Evolutionary conservation across 129 eudicot genomes (phyloP).

Genomic region (Glebionis coronaria): DNA sequence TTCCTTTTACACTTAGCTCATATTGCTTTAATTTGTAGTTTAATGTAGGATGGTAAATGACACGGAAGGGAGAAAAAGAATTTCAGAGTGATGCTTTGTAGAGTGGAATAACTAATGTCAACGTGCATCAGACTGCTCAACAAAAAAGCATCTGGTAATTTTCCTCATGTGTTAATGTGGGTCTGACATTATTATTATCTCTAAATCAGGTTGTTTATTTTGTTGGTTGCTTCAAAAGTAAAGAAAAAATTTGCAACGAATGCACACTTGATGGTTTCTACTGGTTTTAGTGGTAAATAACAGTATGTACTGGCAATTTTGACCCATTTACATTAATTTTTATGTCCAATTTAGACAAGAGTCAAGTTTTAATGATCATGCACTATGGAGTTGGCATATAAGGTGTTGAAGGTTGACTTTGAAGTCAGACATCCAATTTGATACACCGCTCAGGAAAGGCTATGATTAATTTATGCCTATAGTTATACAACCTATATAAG

Average conservation of each 20-base stretch:
- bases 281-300: not conserved
- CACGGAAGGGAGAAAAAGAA: conserved; percentile 48
- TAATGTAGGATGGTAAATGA: conserved; percentile 40
- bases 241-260: not conserved
- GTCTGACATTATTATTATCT: conserved; percentile 7
- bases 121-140: conserved; percentile 50
- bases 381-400: too few relatives aligned
- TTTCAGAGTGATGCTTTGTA: conserved; percentile 53
- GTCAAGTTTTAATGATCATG: too few relatives aligned
- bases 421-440: too few relatives aligned
- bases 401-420: too few relatives aligned
- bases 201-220: conserved; percentile 1
- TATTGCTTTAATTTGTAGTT: conserved; percentile 18
- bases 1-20: not conserved
- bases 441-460: too few relatives aligned
- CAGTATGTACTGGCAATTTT: too few relatives aligned
- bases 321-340: too few relatives aligned
- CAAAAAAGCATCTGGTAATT: conserved; percentile 61
- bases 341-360: too few relatives aligned
- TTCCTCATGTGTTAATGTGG: not conserved
- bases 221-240: conserved; percentile 17
- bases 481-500: too few relatives aligned
- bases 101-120: conserved; percentile 28
- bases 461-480: too few relatives aligned
- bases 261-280: too few relatives aligned